A percentile compares a stretch with the other conserved stretches of the same genome.
phyloP scores from a whole-genome alignment of 345 rosid genomes.

The Populus euphratica region DNA sequence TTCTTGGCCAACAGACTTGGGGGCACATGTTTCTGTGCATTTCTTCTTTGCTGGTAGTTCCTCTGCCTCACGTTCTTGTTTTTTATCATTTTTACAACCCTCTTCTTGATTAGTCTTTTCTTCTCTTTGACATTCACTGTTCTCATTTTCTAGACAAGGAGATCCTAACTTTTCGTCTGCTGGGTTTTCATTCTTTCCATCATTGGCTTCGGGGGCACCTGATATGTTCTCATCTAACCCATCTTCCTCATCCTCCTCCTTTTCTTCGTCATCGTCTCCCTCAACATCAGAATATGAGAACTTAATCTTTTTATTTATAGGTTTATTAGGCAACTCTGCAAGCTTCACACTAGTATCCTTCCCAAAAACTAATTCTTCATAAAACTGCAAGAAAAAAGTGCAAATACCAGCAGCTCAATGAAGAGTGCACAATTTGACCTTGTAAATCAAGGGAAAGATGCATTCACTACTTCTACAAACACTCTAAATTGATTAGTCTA shows the following conservation, averaged over 20 bases:
- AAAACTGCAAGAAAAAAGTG: conserved; percentile 48
- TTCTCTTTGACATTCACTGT: conserved; percentile 26
- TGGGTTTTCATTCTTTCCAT: conserved; percentile 13
- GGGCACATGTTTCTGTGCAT: conserved; percentile 43
- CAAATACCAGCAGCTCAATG: not conserved
- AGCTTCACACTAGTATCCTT: conserved; percentile 34
- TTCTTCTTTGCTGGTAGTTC: conserved; percentile 72
- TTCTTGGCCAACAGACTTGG: conserved; percentile 25
- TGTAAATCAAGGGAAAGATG: not conserved
- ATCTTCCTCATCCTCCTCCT: conserved; percentile 23
- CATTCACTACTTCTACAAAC: not conserved
- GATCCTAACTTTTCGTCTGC: conserved; percentile 27
- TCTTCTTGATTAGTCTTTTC: conserved; percentile 27
- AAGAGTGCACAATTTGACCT: not conserved
- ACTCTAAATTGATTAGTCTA: not conserved
- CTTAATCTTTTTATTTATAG: conserved; percentile 70
- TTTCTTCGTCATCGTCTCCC: conserved; percentile 30
- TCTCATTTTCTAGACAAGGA: conserved; percentile 20
- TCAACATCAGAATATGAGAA: conserved; percentile 65
- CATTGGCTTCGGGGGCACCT: conserved; percentile 17
- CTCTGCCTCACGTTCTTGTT: conserved; percentile 28
- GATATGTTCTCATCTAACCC: conserved; percentile 29
- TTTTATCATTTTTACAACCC: conserved; percentile 27
- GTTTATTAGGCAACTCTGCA: conserved; percentile 43
- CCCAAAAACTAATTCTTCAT: conserved; percentile 69